Conservation (phyloP, 2,329 filamentous ascomycete species). For the Ophiostoma novo-ulmi region DNA sequence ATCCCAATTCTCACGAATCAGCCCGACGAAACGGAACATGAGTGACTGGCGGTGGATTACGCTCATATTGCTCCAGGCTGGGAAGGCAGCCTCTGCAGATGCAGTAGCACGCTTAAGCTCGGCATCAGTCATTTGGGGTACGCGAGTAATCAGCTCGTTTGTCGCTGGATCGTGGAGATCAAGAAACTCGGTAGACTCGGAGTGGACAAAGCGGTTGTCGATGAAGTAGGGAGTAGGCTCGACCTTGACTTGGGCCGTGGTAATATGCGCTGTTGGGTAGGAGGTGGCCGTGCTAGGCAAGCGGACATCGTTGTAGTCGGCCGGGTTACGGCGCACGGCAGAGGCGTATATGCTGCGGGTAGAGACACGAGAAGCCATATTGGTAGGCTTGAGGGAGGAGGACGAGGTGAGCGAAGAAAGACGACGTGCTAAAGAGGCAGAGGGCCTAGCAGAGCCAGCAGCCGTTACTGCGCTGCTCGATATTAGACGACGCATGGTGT, state of each 20-base stretch:
- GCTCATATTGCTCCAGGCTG: conserved; percentile 66
- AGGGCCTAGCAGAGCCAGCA: conserved; percentile 26
- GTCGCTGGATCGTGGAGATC: conserved; percentile 78
- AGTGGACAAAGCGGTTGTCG: conserved; percentile 71
- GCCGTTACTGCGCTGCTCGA: conserved; percentile 37
- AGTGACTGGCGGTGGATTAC: conserved; percentile 72
- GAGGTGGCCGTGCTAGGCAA: conserved; percentile 52
- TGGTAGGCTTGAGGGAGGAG: neutral
- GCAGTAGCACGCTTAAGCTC: conserved; percentile 72
- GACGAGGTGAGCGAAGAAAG: neutral
- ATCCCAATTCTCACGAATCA: conserved; percentile 83
- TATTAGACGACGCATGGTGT: conserved; percentile 44
- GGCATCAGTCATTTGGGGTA: conserved; percentile 72
- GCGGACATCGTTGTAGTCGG: conserved; percentile 36
- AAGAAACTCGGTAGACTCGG: conserved; percentile 65
- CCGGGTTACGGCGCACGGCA: conserved; percentile 49
- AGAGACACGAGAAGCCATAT: conserved; percentile 30
- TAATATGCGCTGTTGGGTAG: conserved; percentile 68
- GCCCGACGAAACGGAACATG: conserved; percentile 77
- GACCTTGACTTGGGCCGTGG: conserved; percentile 52
- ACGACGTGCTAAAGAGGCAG: neutral
- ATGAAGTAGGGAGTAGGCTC: conserved; percentile 74
- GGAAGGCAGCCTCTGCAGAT: conserved; percentile 70
- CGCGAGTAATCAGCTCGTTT: conserved; percentile 77
- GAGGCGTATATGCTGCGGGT: conserved; percentile 54